Evolutionary conservation across 2,329 filamentous ascomycete species (phyloP), one percentile per base, ranked within the genome.

Genomic region (Pseudogymnoascus sp.): DNA sequence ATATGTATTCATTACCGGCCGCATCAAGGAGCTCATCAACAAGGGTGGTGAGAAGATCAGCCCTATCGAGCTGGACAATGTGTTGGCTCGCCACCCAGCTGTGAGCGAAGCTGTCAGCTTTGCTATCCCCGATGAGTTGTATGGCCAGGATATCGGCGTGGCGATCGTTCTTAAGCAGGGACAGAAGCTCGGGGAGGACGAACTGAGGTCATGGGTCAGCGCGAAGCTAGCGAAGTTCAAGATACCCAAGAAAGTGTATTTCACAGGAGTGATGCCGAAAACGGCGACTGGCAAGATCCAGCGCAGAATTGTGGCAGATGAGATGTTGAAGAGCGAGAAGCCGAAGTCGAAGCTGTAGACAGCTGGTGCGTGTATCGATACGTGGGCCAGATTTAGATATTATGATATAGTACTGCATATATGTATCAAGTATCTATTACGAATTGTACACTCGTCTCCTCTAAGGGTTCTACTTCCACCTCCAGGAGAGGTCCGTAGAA

Each of bases 221-320:
- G 83, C 87, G 63, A 86, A 83, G 70, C 77, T 91, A 64, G 88
- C 87, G 62, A 91, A 89, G 75, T 94, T 94, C 75, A 95, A 95
- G 78, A 81, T 91, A 41, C 90, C 90, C 1, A 92, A 90, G 77
- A 86, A 90, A 80, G 88, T 90, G 36, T 94, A 89, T 77, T 91
- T 94, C 68, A 90, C 90, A 36, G 82, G 90, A 62, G 77, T 87
- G 66, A 95, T 95, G 85, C 90, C 90, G 64, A 95, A 95, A 81
- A 93, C 91, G 3, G 90, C 90, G n/a, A 95, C 90, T 5, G 90
- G 90, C 61, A 95, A 95, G 79, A 88, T 95, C 62, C 90, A 95
- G 75, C 79, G 90, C 64, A 82, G 89, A 64, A 90, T 92, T 69
- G 90, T 95, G n/a, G 90, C 90, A 12, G 89, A 93, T 74, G 84